Conservation (phyloP, 208 protist species). For the Endotrypanum monterogeii region DNA sequence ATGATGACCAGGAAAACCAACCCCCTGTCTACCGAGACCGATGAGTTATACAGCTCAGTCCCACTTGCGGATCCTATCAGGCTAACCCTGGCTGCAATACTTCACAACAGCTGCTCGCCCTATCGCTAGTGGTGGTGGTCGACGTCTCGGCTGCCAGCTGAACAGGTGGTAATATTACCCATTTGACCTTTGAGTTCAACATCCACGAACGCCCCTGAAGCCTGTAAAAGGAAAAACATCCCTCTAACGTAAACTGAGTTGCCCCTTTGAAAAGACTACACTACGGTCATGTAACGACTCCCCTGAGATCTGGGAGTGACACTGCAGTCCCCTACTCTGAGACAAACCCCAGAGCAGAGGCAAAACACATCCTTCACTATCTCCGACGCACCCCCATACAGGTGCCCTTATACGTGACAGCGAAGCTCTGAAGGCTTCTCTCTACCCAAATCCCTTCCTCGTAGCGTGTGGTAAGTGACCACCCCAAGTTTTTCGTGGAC, state of each 20-base stretch:
- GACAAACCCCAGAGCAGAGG: constrained; percentile 27
- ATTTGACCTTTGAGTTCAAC: constrained; percentile 25
- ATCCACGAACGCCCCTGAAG: constrained; percentile 14
- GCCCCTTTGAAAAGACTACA: neutral
- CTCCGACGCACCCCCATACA: constrained; percentile 27
- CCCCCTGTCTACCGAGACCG: constrained; percentile 41
- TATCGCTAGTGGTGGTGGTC: neutral
- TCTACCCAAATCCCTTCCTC: neutral
- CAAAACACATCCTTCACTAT: constrained; percentile 25
- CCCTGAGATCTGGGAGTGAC: constrained; percentile 10
- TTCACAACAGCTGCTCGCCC: constrained; percentile 18
- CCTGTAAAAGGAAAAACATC: constrained; percentile 9
- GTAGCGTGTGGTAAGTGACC: too few species aligned
- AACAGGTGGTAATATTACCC: constrained; percentile 23
- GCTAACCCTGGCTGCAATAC: constrained; percentile 20
- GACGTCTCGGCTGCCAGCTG: neutral
- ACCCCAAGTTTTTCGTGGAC: constrained; percentile 10
- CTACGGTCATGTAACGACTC: constrained; percentile 7
- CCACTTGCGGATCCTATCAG: constrained; percentile 34
- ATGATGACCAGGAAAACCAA: constrained; percentile 15
- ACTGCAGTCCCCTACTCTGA: constrained; percentile 41
- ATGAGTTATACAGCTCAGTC: constrained; percentile 26
- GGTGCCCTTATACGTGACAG: constrained; percentile 44
- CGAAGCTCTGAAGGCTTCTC: constrained; percentile 24
- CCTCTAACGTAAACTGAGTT: neutral